A percentile compares a stretch with the other conserved stretches of the same genome.
Conservation (phyloP, 1,139 yeast genomes). For the Yamadazyma atlantica region DNA sequence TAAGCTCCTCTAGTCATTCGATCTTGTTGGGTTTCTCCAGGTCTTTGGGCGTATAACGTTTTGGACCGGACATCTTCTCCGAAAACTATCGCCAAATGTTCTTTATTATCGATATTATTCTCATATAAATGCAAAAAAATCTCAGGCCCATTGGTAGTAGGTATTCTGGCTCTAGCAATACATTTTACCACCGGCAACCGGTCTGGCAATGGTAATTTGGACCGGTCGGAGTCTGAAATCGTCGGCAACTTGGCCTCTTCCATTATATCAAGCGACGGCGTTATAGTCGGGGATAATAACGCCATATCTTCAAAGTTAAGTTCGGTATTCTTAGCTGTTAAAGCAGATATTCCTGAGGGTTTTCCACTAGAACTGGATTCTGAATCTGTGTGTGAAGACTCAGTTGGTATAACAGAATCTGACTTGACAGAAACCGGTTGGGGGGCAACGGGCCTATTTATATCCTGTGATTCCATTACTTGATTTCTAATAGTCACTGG, state of each 20-base stretch:
- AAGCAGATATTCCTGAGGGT: background rate
- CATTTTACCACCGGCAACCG: slow-evolving; percentile 72
- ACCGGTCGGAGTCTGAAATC: slow-evolving; percentile 22
- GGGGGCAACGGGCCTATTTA: background rate
- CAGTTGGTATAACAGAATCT: no score
- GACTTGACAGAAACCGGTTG: background rate
- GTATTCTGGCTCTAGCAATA: slow-evolving; percentile 88
- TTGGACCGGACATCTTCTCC: slow-evolving; percentile 87
- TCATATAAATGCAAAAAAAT: slow-evolving; percentile 87
- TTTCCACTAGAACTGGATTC: no score
- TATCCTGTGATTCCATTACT: background rate
- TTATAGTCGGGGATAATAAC: slow-evolving; percentile 36
- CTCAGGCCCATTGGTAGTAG: slow-evolving; percentile 92
- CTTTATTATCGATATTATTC: slow-evolving; percentile 84
- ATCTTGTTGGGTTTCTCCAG: slow-evolving; percentile 82
- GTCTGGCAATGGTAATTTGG: slow-evolving; percentile 28
- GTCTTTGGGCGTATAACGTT: slow-evolving; percentile 60
- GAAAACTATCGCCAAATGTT: slow-evolving; percentile 95
- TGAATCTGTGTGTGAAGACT: no score
- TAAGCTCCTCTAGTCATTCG: slow-evolving; percentile 98
- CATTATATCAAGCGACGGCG: slow-evolving; percentile 21
- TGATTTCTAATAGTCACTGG: slow-evolving; percentile 1
- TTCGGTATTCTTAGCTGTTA: background rate
- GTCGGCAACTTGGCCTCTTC: slow-evolving; percentile 16
- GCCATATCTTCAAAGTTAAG: slow-evolving; percentile 27